Evolutionary conservation across 148 eudicot genomes (phyloP).

Genomic region (Fagopyrum esculentum): DNA sequence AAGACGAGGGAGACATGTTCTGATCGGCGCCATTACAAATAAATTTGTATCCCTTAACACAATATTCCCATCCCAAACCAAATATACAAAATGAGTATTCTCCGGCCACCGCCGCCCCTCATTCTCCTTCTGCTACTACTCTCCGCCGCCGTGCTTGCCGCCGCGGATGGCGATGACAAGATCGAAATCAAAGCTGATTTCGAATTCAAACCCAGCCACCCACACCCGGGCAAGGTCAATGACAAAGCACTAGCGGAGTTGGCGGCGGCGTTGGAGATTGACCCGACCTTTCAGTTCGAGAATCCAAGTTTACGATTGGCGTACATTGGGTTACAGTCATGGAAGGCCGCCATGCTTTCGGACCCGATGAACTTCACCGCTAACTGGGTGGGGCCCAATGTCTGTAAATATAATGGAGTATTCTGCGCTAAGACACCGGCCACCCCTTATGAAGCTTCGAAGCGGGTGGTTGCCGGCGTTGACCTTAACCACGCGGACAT

Average conservation of each 20-base stretch:
- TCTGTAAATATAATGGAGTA: conserved; percentile 70
- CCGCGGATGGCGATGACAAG: background rate
- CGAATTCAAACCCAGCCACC: background rate
- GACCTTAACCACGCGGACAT: conserved; percentile 94
- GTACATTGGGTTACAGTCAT: conserved; percentile 79
- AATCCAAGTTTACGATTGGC: conserved; percentile 50
- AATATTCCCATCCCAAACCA: background rate
- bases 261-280: background rate
- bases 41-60: background rate
- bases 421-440: conserved; percentile 48
- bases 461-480: conserved; percentile 65
- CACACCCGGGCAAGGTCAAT: background rate
- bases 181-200: background rate
- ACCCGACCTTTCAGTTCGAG: conserved; percentile 27
- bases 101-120: background rate
- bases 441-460: background rate
- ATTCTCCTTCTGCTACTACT: background rate
- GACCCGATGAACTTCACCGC: conserved; percentile 81
- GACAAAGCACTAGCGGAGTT: background rate
- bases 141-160: background rate
- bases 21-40: conserved; percentile 11
- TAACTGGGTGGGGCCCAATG: conserved; percentile 72
- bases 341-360: conserved; percentile 70
- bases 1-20: conserved; percentile 8
- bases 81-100: background rate